Conservation (phyloP, 192 early-diverging fungal genomes). For the Dimargaris verticillata region DNA sequence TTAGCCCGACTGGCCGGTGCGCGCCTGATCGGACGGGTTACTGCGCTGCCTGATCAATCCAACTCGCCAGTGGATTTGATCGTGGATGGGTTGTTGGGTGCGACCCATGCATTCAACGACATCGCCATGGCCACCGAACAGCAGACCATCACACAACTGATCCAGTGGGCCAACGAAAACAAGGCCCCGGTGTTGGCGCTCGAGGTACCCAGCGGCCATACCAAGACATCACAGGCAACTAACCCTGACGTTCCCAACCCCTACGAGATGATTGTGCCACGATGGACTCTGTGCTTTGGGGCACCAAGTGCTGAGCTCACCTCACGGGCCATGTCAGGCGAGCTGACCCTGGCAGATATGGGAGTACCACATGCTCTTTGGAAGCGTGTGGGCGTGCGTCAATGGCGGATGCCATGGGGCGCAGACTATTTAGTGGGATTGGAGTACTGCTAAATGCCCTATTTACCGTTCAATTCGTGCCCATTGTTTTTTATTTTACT, state of each 20-base stretch:
- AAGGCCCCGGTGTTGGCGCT: conserved; percentile 42
- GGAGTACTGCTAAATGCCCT: conserved; percentile 20
- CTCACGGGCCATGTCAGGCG: conserved; percentile 39
- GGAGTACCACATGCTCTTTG: conserved; percentile 48
- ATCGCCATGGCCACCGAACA: conserved; percentile 26
- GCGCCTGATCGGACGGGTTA: conserved; percentile 19
- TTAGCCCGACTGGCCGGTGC: conserved; percentile 29
- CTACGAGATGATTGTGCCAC: conserved; percentile 21
- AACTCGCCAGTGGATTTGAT: conserved; percentile 47
- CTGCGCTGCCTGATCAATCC: conserved; percentile 37
- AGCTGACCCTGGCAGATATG: conserved; percentile 61
- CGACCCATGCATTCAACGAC: conserved; percentile 36
- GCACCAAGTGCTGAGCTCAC: conserved; percentile 48
- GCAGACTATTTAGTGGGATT: conserved; percentile 37
- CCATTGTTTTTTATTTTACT: no score
- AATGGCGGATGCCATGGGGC: conserved; percentile 39
- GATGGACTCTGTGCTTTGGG: conserved; percentile 64
- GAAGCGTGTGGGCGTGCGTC: conserved; percentile 34
- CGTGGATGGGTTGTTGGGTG: conserved; percentile 52
- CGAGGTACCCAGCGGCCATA: conserved; percentile 47
- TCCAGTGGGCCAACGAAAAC: conserved; percentile 54
- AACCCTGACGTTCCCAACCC: background rate
- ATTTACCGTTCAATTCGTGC: no score
- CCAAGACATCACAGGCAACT: background rate
- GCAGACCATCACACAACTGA: conserved; percentile 28